Percentiles rank a stretch among this genome's conserved stretches.
phyloP scores from a whole-genome alignment of 2,329 filamentous ascomycete genomes.

The Pestalotiopsis sp. region DNA sequence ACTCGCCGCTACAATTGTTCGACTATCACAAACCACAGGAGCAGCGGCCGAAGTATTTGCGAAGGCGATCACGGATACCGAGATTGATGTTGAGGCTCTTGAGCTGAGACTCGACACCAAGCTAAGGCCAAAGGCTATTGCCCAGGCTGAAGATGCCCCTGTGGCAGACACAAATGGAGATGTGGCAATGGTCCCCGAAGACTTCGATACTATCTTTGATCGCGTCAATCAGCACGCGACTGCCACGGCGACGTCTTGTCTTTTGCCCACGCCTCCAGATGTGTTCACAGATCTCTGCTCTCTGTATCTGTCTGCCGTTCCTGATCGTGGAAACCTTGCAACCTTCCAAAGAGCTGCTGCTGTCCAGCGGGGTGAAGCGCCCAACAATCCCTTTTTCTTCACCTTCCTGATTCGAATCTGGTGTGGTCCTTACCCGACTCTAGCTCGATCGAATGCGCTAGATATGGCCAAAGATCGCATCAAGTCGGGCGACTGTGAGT shows the following conservation, averaged over 20 bases:
- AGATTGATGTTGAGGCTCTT: slow-evolving; percentile 73
- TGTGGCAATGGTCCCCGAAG: slow-evolving; percentile 19
- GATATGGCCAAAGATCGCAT: slow-evolving; percentile 63
- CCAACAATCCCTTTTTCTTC: slow-evolving; percentile 67
- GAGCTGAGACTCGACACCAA: slow-evolving; percentile 75
- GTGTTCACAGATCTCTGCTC: slow-evolving; percentile 62
- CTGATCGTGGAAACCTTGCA: slow-evolving; percentile 38
- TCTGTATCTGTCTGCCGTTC: slow-evolving; percentile 50
- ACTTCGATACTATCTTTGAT: slow-evolving; percentile 27
- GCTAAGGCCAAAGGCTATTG: slow-evolving; percentile 60
- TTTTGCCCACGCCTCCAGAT: slow-evolving; percentile 51
- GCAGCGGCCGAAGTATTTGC: slow-evolving; percentile 66
- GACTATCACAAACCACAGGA: slow-evolving; percentile 62
- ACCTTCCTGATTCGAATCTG: slow-evolving; percentile 78
- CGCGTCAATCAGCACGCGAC: slow-evolving; percentile 30
- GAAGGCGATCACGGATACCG: slow-evolving; percentile 65
- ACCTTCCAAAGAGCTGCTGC: slow-evolving; percentile 58
- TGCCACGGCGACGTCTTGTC: slow-evolving; percentile 48
- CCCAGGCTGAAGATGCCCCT: slow-evolving; percentile 52
- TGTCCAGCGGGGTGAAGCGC: slow-evolving; percentile 55
- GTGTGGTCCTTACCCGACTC: slow-evolving; percentile 70
- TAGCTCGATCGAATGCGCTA: slow-evolving; percentile 71
- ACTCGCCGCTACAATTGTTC: slow-evolving; percentile 68
- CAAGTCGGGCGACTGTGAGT: slow-evolving; percentile 48
- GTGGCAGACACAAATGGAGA: slow-evolving; percentile 38